These are phyloP conservation scores for Eimeria acervulina DNA, from an alignment of 169 alveolate genomes.

Conservation along the genomic window DNA sequence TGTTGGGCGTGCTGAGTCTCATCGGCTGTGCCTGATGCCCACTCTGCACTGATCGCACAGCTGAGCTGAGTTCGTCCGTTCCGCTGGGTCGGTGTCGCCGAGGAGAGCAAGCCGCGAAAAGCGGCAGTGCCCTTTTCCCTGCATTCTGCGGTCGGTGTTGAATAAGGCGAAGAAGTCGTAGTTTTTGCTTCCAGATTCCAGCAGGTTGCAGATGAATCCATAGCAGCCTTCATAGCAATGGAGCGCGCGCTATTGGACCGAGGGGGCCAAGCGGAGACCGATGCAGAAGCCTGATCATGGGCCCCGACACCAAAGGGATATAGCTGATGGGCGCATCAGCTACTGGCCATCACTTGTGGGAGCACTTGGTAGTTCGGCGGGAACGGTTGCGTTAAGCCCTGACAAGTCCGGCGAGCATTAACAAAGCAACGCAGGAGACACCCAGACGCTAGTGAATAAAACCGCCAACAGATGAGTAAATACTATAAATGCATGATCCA, in stretches of 20 bases:
- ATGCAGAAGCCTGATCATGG: neutral
- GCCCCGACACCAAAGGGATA: neutral
- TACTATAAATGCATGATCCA: neutral
- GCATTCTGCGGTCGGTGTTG: neutral
- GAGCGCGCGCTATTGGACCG: neutral
- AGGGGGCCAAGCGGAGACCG: neutral
- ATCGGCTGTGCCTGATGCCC: neutral
- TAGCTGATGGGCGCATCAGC: neutral
- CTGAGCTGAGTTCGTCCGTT: neutral
- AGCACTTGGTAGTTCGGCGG: neutral
- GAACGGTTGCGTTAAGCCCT: constrained; percentile 1
- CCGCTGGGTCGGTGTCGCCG: neutral
- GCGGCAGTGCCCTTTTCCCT: neutral
- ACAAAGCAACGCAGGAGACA: neutral
- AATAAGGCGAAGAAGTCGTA: neutral
- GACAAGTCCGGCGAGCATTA: neutral
- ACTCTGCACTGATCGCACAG: neutral
- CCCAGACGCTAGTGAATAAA: neutral
- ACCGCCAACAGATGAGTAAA: neutral
- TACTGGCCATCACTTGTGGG: neutral
- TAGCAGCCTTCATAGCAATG: neutral
- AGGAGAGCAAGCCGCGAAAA: neutral
- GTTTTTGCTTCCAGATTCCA: neutral
- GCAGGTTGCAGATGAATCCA: constrained; percentile 45
- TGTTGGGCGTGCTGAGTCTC: neutral